Evolutionary conservation across 1,284 basidiomycete genomes (phyloP).

Genomic region (Leccinum holopus): DNA sequence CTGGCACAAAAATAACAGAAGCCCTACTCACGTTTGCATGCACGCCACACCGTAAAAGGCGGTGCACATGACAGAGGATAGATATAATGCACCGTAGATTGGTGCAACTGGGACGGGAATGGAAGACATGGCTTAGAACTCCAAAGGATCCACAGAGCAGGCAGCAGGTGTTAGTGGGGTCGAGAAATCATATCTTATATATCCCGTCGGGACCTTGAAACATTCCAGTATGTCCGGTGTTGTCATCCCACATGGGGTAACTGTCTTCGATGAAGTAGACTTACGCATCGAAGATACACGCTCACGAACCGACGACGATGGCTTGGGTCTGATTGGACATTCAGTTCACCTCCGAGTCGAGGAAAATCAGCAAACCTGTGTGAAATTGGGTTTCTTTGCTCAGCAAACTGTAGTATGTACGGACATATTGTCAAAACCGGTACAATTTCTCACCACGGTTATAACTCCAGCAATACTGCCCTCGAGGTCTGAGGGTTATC

Average conservation of each 20-base stretch:
- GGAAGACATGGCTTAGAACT: constrained; percentile 1
- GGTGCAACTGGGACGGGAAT: constrained; percentile 3
- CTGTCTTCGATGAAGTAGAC: background rate
- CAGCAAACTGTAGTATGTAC: background rate
- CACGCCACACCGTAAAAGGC: constrained; percentile 9
- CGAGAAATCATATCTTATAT: background rate
- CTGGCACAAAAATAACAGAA: background rate
- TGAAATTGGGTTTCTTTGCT: background rate
- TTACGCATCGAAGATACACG: background rate
- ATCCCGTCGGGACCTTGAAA: background rate
- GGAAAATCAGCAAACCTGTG: background rate
- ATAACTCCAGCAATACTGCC: background rate
- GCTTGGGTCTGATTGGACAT: background rate
- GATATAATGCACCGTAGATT: constrained; percentile 6
- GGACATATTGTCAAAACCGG: background rate
- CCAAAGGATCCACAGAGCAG: background rate
- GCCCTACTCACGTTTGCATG: constrained; percentile 6
- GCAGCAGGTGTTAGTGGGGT: background rate
- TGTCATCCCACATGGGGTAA: background rate
- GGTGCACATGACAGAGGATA: constrained; percentile 1
- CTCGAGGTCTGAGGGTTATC: background rate
- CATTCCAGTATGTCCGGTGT: background rate
- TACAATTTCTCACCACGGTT: background rate
- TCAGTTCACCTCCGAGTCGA: background rate
- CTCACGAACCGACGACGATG: background rate